Evolutionary conservation across 257 asterid genomes (phyloP), one percentile per base, ranked within the genome.

Genomic region (Solanum habrochaites): DNA sequence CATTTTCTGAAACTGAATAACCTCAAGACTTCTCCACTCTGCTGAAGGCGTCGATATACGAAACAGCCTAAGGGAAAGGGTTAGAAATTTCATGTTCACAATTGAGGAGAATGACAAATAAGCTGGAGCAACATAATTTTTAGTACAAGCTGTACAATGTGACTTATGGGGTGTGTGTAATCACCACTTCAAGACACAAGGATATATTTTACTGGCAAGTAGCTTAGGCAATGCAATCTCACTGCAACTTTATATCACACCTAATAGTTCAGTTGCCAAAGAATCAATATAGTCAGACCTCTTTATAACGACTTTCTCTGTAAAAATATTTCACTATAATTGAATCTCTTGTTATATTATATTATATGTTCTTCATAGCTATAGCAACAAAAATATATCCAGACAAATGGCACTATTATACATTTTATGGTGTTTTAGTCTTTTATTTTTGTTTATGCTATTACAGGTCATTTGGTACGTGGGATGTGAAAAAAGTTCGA

Each of bases 1-100:
- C 91, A 85, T 91, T 94, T 86, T 89, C 91, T 69, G 94, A 91
- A 86, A 74, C 90, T 35, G 86, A 89, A 47, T 86, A 88, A 91
- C 6, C 56, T 16, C 6, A n/a, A n/a, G 45, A 43, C 8, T 29
- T 2, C 8, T 78, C 84, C 15, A 45, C 31, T 16, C 45, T 18
- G 20, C 29, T 29, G 69, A 80, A 49, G 52, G 52, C 31, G 25
- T 6, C 29, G 70, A 31, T 49, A 5, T 16, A 11, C 5, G 85
- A 18, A 81, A 49, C 20, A 11, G 85, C n/a, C 45, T 9, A 18
- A 49, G 21, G 66, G n/a, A 18, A 81, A 49, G 85, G 11, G 29
- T 18, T 29, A 3, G 0, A 81, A 47, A 81, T 29, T 78, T 11
- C 21, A 29, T 29, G 16, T 27, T 14, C 11, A 78, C 40, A 45